Percentiles rank a stretch among this genome's conserved stretches.
Evolutionary conservation across 164 flowering plant species (phyloP).

Genomic region (Paratinospora sagittata): DNA sequence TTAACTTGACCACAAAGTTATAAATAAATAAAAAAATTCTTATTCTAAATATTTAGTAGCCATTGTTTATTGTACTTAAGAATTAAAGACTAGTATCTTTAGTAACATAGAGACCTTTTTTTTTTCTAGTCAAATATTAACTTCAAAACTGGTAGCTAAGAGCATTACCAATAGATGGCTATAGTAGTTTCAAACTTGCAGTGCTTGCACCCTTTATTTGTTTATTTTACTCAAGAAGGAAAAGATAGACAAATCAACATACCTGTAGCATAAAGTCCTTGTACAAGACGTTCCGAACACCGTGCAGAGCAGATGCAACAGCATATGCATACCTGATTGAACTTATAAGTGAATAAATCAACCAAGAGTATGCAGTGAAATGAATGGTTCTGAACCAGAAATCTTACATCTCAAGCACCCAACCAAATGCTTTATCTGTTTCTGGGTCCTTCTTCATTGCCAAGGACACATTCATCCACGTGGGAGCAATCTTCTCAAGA

Average conservation of each 20-base stretch:
- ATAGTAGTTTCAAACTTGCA: not conserved
- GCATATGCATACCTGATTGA: slow-evolving; percentile 94
- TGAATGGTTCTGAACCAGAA: not conserved
- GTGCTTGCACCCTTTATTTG: not conserved
- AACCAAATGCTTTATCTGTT: slow-evolving; percentile 94
- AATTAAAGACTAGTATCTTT: not conserved
- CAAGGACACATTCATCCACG: slow-evolving; percentile 99
- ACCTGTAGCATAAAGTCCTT: slow-evolving; percentile 99
- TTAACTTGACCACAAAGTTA: not conserved
- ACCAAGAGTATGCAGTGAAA: not conserved
- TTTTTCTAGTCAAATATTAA: not conserved
- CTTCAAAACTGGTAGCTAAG: not conserved
- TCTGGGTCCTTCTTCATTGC: slow-evolving; percentile 98
- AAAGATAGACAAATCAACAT: slow-evolving; percentile 8
- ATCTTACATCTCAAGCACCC: slow-evolving; percentile 98
- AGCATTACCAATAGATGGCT: not conserved
- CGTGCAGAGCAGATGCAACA: slow-evolving; percentile 89
- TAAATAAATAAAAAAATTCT: not conserved
- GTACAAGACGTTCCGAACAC: slow-evolving; percentile 69
- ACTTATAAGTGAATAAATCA: slow-evolving; percentile 4
- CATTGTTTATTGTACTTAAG: not conserved
- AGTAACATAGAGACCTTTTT: not conserved
- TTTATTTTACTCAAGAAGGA: not conserved
- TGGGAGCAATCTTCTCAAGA: slow-evolving; percentile 86
- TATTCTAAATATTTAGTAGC: not conserved